Conservation (phyloP, 352 stramenopile genomes). For the Pythium myriotylum region DNA sequence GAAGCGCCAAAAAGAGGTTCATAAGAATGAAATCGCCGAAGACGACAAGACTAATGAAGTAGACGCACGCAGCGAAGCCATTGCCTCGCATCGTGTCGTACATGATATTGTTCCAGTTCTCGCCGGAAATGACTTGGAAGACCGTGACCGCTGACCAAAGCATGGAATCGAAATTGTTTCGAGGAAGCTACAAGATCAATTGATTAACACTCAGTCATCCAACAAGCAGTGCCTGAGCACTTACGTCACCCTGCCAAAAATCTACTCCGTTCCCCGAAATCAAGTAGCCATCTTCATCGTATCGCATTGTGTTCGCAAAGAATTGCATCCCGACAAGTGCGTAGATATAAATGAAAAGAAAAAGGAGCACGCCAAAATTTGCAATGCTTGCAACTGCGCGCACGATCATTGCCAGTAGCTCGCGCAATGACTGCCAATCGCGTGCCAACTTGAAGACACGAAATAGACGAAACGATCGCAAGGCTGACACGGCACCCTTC, state of each 20-base stretch:
- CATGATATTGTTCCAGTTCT: slow-evolving; percentile 96
- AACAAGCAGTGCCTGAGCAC: neutral
- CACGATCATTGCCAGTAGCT: slow-evolving; percentile 90
- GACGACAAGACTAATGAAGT: slow-evolving; percentile 89
- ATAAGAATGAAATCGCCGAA: slow-evolving; percentile 93
- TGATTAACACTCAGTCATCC: neutral
- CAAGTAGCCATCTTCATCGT: slow-evolving; percentile 78
- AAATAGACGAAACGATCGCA: slow-evolving; percentile 91
- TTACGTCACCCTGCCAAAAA: slow-evolving; percentile 68
- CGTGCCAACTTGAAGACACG: slow-evolving; percentile 95
- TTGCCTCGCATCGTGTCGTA: slow-evolving; percentile 91
- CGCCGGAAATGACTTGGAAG: slow-evolving; percentile 93
- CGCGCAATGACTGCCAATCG: slow-evolving; percentile 91
- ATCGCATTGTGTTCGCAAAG: slow-evolving; percentile 94
- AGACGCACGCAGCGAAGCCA: slow-evolving; percentile 61
- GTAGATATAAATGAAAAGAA: slow-evolving; percentile 97
- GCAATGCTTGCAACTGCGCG: slow-evolving; percentile 91
- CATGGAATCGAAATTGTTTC: slow-evolving; percentile 91
- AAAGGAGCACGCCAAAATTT: slow-evolving; percentile 94
- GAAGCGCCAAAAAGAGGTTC: slow-evolving; percentile 93
- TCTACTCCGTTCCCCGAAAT: slow-evolving; percentile 43
- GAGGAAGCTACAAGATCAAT: slow-evolving; percentile 42
- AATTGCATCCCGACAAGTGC: slow-evolving; percentile 91
- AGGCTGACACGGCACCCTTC: slow-evolving; percentile 74
- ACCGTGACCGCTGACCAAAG: slow-evolving; percentile 82